Evolutionary conservation across 345 rosid genomes (phyloP), one percentile per base, ranked within the genome.

Genomic region (Barbarea vulgaris): DNA sequence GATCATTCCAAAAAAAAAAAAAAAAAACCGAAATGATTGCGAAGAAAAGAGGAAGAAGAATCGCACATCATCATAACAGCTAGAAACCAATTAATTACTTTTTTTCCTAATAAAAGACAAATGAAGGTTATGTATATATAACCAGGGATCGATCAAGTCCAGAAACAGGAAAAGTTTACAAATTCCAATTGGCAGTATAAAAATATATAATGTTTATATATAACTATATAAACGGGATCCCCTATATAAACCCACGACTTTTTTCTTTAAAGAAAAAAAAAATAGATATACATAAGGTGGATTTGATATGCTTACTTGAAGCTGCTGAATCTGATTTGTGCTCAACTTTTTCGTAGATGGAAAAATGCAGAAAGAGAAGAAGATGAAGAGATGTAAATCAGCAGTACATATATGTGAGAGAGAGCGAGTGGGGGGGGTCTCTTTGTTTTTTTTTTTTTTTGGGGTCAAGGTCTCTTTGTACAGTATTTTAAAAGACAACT

Each of bases 281-380:
- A n/a, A n/a, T n/a, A n/a, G n/a, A n/a, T n/a, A n/a, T 0, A 11
- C 12, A 13, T 2, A 10, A 25, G 48, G 54, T 50, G 17, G 21
- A 47, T 24, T 24, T n/a, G 25, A 24, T 9, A 9, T 27, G 33
- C 76, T 72, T 62, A 72, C 76, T 19, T 72, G 62, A 60, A n/a
- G 10, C 25, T 61, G 61, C 7, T 50, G 52, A 22, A 17, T 61
- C 47, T 48, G 33, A 34, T 24, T 24, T 34, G 21, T 22, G 0
- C 18, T 24, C 25, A 24, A 24, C 25, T 24, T 24, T 24, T 24
- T 24, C 25, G 25, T 24, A 24, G 25, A 24, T n/a, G n/a, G n/a
- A n/a, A n/a, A n/a, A n/a, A n/a, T n/a, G n/a, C n/a, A n/a, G n/a
- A n/a, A 24, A 24, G 1, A 24, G 25, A 24, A 24, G 25, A 24